Base-by-base conservation (phyloP, 2,329 filamentous ascomycete species). In the Chalara sp. region DNA sequence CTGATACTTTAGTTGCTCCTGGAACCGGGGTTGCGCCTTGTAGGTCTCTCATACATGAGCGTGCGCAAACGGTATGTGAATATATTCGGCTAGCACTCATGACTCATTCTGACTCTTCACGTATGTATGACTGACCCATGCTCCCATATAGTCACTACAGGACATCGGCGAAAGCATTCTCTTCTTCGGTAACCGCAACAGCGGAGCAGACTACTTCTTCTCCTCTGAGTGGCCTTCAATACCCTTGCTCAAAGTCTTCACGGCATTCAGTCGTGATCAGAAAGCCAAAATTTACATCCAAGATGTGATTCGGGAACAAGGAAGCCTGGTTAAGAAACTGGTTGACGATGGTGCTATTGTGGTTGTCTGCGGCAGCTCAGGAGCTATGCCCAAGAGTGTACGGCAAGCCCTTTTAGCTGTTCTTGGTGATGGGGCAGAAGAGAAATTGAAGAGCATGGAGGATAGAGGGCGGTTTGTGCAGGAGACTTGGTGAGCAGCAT, bases 21-120 rank as follows among this genome's bases (percentile, higher is more conserved):
- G 91, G 91, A 3, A 96, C 91, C 0, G 91, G 91, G 6, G 73
- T 96, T 32, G 92, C 91, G 0, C 91, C 92, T 0, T 82, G 96
- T 61, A 83, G 91, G 3, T 81, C 86, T 5, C 75, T 96, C 58
- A 76, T 93, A n/a, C 84, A 86, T 64, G 84, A 95, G 58, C 85
- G 89, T n/a, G 65, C 68, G 21, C 21, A 21, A 21, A 21, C 21
- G 21, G 21, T 21, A 21, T 21, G 21, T 21, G 21, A 21, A 21
- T 21, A 21, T 21, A 21, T 21, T 21, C 21, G 21, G 21, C 21
- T 21, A 21, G 21, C 21, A 21, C 21, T 21, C 21, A 21, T 21
- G 21, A 21, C 21, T 21, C 21, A 2, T 21, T 21, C 21, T 21
- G 21, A 21, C 3, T 21, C 21, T 21, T 21, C 3, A 21, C 21